A percentile compares a stretch with the other conserved stretches of the same genome.
phyloP scores from a whole-genome alignment of 2,329 filamentous ascomycete genomes.

The Trichoderma endophyticum region DNA sequence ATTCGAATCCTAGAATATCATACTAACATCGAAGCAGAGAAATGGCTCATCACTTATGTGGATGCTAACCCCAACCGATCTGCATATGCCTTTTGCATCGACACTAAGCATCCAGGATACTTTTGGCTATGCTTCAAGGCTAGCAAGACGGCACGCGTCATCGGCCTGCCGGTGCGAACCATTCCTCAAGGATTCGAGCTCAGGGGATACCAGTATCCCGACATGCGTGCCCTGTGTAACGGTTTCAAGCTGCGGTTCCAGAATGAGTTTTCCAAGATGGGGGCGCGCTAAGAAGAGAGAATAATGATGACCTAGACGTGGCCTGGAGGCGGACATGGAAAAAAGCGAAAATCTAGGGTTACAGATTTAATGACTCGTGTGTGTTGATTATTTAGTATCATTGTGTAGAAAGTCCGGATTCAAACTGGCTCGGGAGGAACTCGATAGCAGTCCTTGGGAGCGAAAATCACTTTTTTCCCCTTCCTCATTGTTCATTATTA shows the following conservation, averaged over 20 bases:
- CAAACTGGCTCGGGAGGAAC: conserved; percentile 8
- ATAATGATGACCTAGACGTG: neutral
- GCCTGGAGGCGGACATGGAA: neutral
- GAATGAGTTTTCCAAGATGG: conserved; percentile 63
- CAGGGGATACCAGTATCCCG: conserved; percentile 82
- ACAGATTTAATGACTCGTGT: conserved; percentile 14
- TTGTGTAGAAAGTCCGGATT: conserved; percentile 14
- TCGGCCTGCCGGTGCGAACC: conserved; percentile 82
- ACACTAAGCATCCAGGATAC: conserved; percentile 87
- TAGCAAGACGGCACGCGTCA: conserved; percentile 67
- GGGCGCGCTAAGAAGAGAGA: conserved; percentile 27
- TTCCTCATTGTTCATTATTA: neutral
- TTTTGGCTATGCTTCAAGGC: conserved; percentile 97
- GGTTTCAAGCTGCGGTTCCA: conserved; percentile 86
- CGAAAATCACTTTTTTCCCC: neutral
- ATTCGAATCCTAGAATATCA: neutral
- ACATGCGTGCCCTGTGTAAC: conserved; percentile 93
- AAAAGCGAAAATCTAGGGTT: conserved; percentile 20
- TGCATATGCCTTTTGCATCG: conserved; percentile 93
- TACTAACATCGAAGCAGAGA: conserved; percentile 55
- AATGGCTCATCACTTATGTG: conserved; percentile 94
- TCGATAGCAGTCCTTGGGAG: conserved; percentile 4
- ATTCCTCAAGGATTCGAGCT: conserved; percentile 93
- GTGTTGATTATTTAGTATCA: conserved; percentile 8
- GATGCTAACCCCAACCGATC: conserved; percentile 92